Evolutionary conservation across 2,329 filamentous ascomycete species (phyloP).

Genomic region (Gremmenia infestans): DNA sequence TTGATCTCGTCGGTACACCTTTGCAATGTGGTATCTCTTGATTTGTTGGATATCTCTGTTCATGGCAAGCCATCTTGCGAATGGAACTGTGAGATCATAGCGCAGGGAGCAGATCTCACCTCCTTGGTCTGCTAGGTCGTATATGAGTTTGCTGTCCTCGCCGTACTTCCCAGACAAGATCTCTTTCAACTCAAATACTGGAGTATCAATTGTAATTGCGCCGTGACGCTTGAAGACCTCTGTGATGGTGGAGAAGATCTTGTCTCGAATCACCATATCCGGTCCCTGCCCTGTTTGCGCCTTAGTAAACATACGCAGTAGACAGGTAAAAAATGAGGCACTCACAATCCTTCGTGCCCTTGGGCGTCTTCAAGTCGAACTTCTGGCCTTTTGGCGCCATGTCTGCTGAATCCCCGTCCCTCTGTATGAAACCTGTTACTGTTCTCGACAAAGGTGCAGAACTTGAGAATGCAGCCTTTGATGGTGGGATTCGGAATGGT

Average conservation of each 20-base stretch:
- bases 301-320: conserved; percentile 11
- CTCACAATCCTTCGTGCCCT: conserved; percentile 81
- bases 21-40: conserved; percentile 93
- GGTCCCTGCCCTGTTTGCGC: conserved; percentile 55
- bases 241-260: conserved; percentile 71
- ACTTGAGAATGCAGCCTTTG: conserved; percentile 12
- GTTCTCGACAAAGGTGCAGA: conserved; percentile 20
- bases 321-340: neutral
- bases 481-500: conserved; percentile 5
- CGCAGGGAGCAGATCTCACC: conserved; percentile 80
- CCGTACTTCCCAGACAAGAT: conserved; percentile 88
- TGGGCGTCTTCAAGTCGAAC: conserved; percentile 79
- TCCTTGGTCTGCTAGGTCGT: conserved; percentile 82
- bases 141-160: conserved; percentile 89
- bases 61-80: conserved; percentile 91
- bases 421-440: conserved; percentile 8
- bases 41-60: conserved; percentile 73
- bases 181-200: conserved; percentile 81
- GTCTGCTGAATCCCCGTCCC: conserved; percentile 15
- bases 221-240: conserved; percentile 81
- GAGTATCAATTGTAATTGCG: conserved; percentile 73
- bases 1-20: conserved; percentile 80
- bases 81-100: conserved; percentile 85
- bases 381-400: conserved; percentile 40
- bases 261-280: conserved; percentile 75